These are phyloP conservation scores for Cladosporium velox DNA, from an alignment of 2,329 filamentous ascomycete genomes.

Conservation along the genomic window DNA sequence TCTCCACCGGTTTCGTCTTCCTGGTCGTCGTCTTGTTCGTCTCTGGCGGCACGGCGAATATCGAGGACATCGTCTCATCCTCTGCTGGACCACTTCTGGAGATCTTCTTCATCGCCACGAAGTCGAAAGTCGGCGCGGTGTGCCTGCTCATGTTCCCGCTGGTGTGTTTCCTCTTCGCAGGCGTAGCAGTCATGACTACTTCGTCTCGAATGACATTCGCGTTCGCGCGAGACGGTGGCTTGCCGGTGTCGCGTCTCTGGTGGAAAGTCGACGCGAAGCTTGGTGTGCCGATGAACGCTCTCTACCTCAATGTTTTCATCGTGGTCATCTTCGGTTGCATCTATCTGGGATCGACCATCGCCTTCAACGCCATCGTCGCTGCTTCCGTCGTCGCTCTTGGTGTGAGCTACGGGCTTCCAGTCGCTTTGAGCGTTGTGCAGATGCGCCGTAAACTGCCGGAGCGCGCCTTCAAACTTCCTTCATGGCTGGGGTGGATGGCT, in stretches of 20 bases:
- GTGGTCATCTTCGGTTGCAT: slow-evolving; percentile 70
- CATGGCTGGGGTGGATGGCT: slow-evolving; percentile 57
- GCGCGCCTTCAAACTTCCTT: slow-evolving; percentile 57
- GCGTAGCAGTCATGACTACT: slow-evolving; percentile 66
- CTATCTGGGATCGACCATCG: slow-evolving; percentile 66
- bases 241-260: slow-evolving; percentile 63
- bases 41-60: slow-evolving; percentile 50
- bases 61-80: slow-evolving; percentile 57
- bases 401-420: slow-evolving; percentile 69
- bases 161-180: slow-evolving; percentile 64
- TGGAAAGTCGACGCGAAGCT: slow-evolving; percentile 62
- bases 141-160: slow-evolving; percentile 69
- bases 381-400: slow-evolving; percentile 69
- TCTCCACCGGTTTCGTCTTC: slow-evolving; percentile 64
- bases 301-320: slow-evolving; percentile 61
- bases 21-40: slow-evolving; percentile 66
- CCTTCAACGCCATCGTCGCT: slow-evolving; percentile 71
- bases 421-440: slow-evolving; percentile 64
- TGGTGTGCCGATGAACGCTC: slow-evolving; percentile 66
- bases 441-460: slow-evolving; percentile 64
- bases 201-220: slow-evolving; percentile 66
- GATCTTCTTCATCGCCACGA: slow-evolving; percentile 64
- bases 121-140: slow-evolving; percentile 61
- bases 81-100: slow-evolving; percentile 61
- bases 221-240: slow-evolving; percentile 66